Evolutionary conservation across 106 monocot species (phyloP).

Genomic region (Alisma plantagoaquatica): DNA sequence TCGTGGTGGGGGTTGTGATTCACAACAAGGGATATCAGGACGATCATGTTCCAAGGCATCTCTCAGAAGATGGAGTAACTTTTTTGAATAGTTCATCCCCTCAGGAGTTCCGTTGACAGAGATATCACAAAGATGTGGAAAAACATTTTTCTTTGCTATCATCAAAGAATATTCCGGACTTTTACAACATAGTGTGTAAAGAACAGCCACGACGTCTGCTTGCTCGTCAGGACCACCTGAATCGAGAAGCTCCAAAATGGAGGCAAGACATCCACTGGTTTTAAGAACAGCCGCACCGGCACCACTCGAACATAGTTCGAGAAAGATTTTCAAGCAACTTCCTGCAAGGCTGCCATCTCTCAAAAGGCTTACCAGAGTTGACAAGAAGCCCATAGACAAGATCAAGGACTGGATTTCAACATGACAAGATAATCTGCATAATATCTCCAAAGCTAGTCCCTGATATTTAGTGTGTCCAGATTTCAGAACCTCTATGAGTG

Average conservation of each 20-base stretch:
- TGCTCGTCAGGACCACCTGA: slow-evolving; percentile 43
- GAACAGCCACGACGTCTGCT: slow-evolving; percentile 39
- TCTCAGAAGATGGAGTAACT: slow-evolving; percentile 64
- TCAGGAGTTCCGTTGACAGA: slow-evolving; percentile 61
- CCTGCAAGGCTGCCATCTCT: slow-evolving; percentile 18
- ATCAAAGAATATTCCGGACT: slow-evolving; percentile 33
- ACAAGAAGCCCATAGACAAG: slow-evolving; percentile 27
- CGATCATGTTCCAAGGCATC: slow-evolving; percentile 30
- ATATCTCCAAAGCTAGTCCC: slow-evolving; percentile 33
- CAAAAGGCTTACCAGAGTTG: slow-evolving; percentile 33
- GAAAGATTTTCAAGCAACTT: slow-evolving; percentile 40
- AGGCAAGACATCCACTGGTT: slow-evolving; percentile 38
- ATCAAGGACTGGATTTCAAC: slow-evolving; percentile 29
- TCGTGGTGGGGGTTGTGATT: slow-evolving; percentile 3
- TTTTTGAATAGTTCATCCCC: slow-evolving; percentile 30
- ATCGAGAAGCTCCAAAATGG: slow-evolving; percentile 53
- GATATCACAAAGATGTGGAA: slow-evolving; percentile 67
- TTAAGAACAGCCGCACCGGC: slow-evolving; percentile 25
- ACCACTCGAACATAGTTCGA: slow-evolving; percentile 38
- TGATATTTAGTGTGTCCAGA: slow-evolving; percentile 25
- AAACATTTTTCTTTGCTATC: slow-evolving; percentile 78
- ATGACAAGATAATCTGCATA: slow-evolving; percentile 39
- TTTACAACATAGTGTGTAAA: slow-evolving; percentile 37
- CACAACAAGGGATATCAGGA: slow-evolving; percentile 4
- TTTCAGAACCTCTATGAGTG: slow-evolving; percentile 31